Percentiles rank a stretch among this genome's conserved stretches.
Conservation (phyloP, 1,284 basidiomycete genomes). For the Cryptococcus sp. region DNA sequence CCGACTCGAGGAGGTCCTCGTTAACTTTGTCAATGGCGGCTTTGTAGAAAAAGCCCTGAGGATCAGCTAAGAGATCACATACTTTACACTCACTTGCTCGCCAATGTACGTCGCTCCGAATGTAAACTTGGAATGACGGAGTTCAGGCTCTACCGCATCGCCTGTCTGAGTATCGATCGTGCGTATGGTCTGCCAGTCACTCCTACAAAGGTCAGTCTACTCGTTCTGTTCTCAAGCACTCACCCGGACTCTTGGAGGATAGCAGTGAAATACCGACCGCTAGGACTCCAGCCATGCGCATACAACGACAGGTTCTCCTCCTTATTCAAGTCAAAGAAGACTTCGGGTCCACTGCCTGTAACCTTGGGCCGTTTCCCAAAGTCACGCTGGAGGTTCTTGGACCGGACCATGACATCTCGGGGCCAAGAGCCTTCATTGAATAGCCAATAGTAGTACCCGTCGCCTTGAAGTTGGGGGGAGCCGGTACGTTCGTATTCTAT, state of each 20-base stretch:
- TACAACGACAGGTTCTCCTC: constrained; percentile 20
- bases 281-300: constrained; percentile 19
- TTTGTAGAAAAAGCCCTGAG: constrained; percentile 24
- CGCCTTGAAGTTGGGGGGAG: constrained; percentile 16
- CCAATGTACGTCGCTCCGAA: constrained; percentile 23
- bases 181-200: constrained; percentile 24
- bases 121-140: constrained; percentile 24
- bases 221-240: neutral
- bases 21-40: constrained; percentile 6
- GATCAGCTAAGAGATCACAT: neutral
- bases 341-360: constrained; percentile 7
- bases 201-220: constrained; percentile 10
- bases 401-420: constrained; percentile 22
- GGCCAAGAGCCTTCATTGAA: constrained; percentile 22
- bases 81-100: constrained; percentile 9
- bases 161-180: constrained; percentile 19
- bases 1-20: neutral
- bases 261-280: constrained; percentile 16
- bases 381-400: constrained; percentile 13
- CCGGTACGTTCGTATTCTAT: constrained; percentile 19
- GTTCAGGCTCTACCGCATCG: constrained; percentile 14
- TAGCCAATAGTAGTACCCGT: constrained; percentile 26
- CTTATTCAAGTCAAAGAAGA: constrained; percentile 24
- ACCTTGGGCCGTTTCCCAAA: constrained; percentile 16
- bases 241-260: constrained; percentile 22